Evolutionary conservation across 2,329 filamentous ascomycete species (phyloP).

Genomic region (Aureobasidium sp.): DNA sequence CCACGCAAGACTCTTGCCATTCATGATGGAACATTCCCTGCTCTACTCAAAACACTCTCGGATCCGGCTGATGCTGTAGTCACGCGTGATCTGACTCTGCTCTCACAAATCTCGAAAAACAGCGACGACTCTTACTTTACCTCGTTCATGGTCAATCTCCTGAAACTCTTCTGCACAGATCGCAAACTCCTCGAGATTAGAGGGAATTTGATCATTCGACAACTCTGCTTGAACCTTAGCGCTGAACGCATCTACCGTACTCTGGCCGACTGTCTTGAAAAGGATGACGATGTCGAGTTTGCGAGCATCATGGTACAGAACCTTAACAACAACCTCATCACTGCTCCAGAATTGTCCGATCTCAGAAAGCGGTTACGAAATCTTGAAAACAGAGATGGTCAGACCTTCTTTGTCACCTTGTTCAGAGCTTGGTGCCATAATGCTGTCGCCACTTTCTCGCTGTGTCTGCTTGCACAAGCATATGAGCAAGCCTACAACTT

Average conservation of each 20-base stretch:
- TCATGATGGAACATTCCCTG: slow-evolving; percentile 95
- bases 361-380: slow-evolving; percentile 85
- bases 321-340: slow-evolving; percentile 97
- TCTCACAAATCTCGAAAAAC: slow-evolving; percentile 93
- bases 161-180: slow-evolving; percentile 94
- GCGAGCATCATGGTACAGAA: slow-evolving; percentile 99
- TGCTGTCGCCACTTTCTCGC: slow-evolving; percentile 91
- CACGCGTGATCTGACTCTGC: slow-evolving; percentile 82
- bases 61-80: slow-evolving; percentile 94
- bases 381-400: slow-evolving; percentile 85
- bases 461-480: slow-evolving; percentile 90
- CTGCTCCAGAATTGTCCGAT: slow-evolving; percentile 86
- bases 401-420: slow-evolving; percentile 87
- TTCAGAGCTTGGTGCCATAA: slow-evolving; percentile 99
- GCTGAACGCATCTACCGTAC: slow-evolving; percentile 94
- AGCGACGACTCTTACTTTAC: slow-evolving; percentile 97
- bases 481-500: slow-evolving; percentile 98
- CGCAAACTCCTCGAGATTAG: slow-evolving; percentile 82
- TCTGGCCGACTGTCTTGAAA: slow-evolving; percentile 91
- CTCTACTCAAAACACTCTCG: slow-evolving; percentile 88
- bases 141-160: slow-evolving; percentile 94
- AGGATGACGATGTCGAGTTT: slow-evolving; percentile 96
- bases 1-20: slow-evolving; percentile 83
- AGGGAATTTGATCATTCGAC: slow-evolving; percentile 92
- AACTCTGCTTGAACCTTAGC: slow-evolving; percentile 86